Evolutionary conservation across 164 flowering plant genomes (phyloP).

Genomic region (Saururus chinensis): DNA sequence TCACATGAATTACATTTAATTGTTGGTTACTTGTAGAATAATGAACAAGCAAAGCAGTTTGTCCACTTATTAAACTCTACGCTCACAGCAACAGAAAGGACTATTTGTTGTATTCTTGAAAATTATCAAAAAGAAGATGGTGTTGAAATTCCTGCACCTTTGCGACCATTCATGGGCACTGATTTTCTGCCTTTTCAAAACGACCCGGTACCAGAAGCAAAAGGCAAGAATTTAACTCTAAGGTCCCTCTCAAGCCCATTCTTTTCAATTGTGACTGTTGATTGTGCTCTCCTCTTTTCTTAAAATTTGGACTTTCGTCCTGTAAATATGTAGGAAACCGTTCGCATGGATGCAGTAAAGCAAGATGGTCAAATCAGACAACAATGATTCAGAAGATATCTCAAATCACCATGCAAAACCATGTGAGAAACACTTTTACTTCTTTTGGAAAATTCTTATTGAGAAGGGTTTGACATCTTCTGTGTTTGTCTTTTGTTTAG

Average conservation of each 20-base stretch:
- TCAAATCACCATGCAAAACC: neutral
- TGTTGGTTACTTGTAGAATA: conserved; percentile 36
- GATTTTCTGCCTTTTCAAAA: conserved; percentile 62
- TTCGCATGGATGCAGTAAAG: neutral
- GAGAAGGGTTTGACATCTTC: neutral
- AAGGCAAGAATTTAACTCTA: conserved; percentile 67
- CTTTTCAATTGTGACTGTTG: neutral
- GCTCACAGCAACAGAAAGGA: conserved; percentile 92
- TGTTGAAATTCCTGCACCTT: conserved; percentile 57
- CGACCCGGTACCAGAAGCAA: conserved; percentile 32
- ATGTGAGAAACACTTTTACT: neutral
- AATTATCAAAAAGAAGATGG: conserved; percentile 88
- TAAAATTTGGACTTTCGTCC: neutral
- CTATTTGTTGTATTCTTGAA: conserved; percentile 88
- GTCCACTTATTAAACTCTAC: conserved; percentile 87
- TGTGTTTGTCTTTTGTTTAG: neutral
- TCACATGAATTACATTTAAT: neutral
- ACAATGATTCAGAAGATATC: neutral
- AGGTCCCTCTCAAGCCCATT: conserved; percentile 5
- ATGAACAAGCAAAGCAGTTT: conserved; percentile 74
- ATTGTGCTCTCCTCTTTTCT: neutral
- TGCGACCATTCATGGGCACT: conserved; percentile 65
- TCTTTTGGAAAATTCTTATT: neutral
- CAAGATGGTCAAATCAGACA: neutral
- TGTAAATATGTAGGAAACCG: neutral